phyloP scores from a whole-genome alignment of 1,284 basidiomycete species.

The Microbotryum intermedium region DNA sequence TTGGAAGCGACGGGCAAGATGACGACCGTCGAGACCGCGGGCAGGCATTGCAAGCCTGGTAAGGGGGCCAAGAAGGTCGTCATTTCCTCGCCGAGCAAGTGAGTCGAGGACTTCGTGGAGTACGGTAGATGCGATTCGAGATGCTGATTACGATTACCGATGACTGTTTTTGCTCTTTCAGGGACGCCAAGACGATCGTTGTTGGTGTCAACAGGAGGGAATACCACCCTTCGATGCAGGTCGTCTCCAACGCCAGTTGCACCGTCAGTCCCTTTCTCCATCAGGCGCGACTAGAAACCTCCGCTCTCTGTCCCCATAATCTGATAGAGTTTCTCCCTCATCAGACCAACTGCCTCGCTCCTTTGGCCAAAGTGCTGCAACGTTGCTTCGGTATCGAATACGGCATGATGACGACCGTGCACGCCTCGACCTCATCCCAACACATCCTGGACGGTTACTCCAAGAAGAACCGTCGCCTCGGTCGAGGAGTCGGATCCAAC shows the following conservation, averaged over 20 bases:
- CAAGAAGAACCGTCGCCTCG: conserved; percentile 40
- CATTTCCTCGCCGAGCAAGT: conserved; percentile 42
- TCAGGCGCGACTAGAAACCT: not conserved
- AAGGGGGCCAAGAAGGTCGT: conserved; percentile 42
- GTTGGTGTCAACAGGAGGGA: conserved; percentile 41
- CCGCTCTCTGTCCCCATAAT: not conserved
- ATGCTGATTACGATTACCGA: not conserved
- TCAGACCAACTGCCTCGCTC: conserved; percentile 43
- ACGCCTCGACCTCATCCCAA: conserved; percentile 42
- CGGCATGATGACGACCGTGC: conserved; percentile 44
- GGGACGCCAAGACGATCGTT: conserved; percentile 34
- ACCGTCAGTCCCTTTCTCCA: conserved; percentile 33
- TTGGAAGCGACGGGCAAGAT: conserved; percentile 41
- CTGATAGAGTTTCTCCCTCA: not conserved
- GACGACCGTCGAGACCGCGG: conserved; percentile 36
- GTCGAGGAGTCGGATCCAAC: conserved; percentile 31
- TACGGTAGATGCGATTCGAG: not conserved
- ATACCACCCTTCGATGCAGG: conserved; percentile 36
- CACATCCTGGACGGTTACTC: conserved; percentile 42
- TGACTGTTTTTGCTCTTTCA: too few species aligned
- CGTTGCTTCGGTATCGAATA: conserved; percentile 40
- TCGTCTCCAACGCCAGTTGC: conserved; percentile 42
- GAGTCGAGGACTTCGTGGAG: conserved; percentile 27
- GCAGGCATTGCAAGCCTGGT: conserved; percentile 27
- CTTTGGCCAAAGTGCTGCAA: conserved; percentile 40